Percentiles rank a stretch among this genome's conserved stretches.
phyloP scores from a whole-genome alignment of 257 asterid genomes.

The Solanum sejunctum region DNA sequence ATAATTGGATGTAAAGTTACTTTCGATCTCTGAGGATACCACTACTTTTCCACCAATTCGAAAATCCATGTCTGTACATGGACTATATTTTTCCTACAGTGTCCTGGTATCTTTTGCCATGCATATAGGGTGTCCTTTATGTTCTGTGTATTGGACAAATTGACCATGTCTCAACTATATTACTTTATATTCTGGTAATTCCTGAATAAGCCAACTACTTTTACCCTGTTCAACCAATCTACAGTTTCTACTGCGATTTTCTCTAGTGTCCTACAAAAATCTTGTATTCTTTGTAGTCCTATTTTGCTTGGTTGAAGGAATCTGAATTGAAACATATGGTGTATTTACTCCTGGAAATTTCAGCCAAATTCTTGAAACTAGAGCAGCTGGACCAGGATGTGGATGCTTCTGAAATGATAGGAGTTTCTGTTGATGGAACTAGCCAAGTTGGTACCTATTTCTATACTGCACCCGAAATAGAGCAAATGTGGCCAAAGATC shows the following conservation, averaged over 20 bases:
- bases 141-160: neutral
- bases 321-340: neutral
- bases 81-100: neutral
- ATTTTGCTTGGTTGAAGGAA: neutral
- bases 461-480: constrained; percentile 97
- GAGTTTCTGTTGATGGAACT: constrained; percentile 80
- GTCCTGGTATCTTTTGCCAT: neutral
- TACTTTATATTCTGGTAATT: neutral
- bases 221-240: neutral
- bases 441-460: constrained; percentile 95
- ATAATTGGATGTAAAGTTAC: neutral
- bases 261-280: neutral
- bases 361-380: constrained; percentile 90
- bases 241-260: neutral
- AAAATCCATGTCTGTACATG: neutral
- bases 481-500: constrained; percentile 97
- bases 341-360: constrained; percentile 7
- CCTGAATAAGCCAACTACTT: neutral
- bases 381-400: constrained; percentile 92
- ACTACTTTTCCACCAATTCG: neutral
- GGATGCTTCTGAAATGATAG: constrained; percentile 59
- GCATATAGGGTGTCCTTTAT: neutral
- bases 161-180: neutral
- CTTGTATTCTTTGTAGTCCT: neutral
- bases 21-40: neutral